Evolutionary conservation across 805 yeast genomes (phyloP), one percentile per base, ranked within the genome.

Genomic region (Kregervanrija fluxuum): DNA sequence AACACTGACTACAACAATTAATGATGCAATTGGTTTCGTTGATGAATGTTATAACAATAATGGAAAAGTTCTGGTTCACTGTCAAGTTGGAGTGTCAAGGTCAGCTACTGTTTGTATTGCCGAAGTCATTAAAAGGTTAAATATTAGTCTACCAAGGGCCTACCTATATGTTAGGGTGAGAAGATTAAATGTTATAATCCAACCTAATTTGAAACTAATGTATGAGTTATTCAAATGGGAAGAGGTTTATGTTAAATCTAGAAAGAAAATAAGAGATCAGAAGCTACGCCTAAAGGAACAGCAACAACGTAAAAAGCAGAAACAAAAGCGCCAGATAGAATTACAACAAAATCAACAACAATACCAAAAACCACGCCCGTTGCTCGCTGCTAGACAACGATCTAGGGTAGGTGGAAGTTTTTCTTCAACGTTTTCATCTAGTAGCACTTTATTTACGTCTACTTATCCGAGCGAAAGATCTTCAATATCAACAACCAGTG

Each of bases 101-200:
- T 86, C 95, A 3, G 98, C 97, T 0, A 87, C 97, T 0, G 95
- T 91, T 10, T 91, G 95, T 54, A 91, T 91, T 52, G 96, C 96
- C 1, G 97, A 89, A 59, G 91, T 87, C 34, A 90, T 91, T 96
- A 76, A 78, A 52, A 66, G 95, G 35, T 64, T 85, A 43, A 65
- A 75, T 12, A 67, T 87, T 43, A 76, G 79, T 37, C 66, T 91
- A 30, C 80, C 93, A 2, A 69, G 81, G 31, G 96, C 98, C 0
- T 91, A 90, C 56, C 64, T 90, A 37, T 88, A 72, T 64, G 96
- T 89, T n/a, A 71, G 97, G 36, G 96, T 88, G 3, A 70, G 96
- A 42, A 70, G 98, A 43, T 72, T 91, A 56, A 91, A 91, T 61
- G 90, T 91, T 47, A 87, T 91, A 31, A 91, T 91, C 50, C 98